Percentiles rank a stretch among this genome's conserved stretches.
Conservation (phyloP, 768 basidiomycete genomes). For the Macrolepiota albuminosa region DNA sequence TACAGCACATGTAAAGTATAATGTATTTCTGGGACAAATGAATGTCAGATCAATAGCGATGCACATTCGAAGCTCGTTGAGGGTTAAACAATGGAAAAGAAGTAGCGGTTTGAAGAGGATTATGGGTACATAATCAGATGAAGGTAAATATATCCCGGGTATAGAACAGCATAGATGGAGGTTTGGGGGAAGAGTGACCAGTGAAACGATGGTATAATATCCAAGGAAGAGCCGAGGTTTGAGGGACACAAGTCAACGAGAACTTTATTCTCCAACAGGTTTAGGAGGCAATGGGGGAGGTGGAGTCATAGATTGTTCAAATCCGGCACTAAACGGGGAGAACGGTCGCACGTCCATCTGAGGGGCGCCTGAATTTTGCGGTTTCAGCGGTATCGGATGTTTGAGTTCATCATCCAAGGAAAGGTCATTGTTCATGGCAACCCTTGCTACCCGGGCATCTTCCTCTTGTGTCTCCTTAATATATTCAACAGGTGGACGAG, state of each 20-base stretch:
- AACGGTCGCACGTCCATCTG: slow-evolving; percentile 39
- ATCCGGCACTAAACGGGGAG: slow-evolving; percentile 40
- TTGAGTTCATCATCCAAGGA: slow-evolving; percentile 13
- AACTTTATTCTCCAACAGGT: slow-evolving; percentile 20
- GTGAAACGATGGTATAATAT: neutral
- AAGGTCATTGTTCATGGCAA: slow-evolving; percentile 28
- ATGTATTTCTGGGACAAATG: slow-evolving; percentile 8
- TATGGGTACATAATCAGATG: neutral
- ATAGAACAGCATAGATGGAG: neutral
- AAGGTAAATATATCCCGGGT: neutral
- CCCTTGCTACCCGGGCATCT: slow-evolving; percentile 51
- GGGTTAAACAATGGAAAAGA: neutral
- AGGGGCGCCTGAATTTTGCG: slow-evolving; percentile 5
- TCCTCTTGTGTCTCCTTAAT: slow-evolving; percentile 80
- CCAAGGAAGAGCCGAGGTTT: neutral
- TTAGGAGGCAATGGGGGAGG: slow-evolving; percentile 33
- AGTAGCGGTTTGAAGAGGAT: neutral
- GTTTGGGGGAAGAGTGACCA: neutral
- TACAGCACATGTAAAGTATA: slow-evolving; percentile 17
- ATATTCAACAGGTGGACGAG: slow-evolving; percentile 74
- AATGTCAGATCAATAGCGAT: slow-evolving; percentile 1
- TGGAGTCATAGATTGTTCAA: slow-evolving; percentile 24
- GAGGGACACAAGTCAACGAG: neutral
- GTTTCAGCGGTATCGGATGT: slow-evolving; percentile 14
- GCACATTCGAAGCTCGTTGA: neutral